phyloP scores from a whole-genome alignment of 176 grass and related monocot genomes.

The Cocos nucifera region DNA sequence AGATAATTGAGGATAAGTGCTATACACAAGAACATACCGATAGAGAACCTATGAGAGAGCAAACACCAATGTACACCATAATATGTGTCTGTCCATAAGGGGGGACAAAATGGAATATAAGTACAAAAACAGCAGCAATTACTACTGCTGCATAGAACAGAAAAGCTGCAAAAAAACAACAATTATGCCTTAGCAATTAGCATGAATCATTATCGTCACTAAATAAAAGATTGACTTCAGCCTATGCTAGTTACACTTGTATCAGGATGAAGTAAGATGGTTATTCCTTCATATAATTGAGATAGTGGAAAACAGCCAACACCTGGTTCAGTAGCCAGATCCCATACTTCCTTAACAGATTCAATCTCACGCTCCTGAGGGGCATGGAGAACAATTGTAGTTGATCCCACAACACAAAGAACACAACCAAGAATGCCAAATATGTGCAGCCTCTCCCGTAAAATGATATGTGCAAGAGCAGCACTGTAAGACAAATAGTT shows the following conservation, averaged over 20 bases:
- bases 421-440: conserved; percentile 70
- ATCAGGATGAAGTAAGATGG: too few relatives aligned
- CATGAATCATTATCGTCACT: not conserved
- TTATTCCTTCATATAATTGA: too few relatives aligned
- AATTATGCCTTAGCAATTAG: conserved; percentile 2
- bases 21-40: conserved; percentile 36
- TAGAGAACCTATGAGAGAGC: conserved; percentile 81
- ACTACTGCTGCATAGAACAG: conserved; percentile 51
- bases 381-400: conserved; percentile 81
- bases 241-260: too few relatives aligned
- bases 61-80: conserved; percentile 87
- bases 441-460: conserved; percentile 69
- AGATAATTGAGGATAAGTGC: not conserved
- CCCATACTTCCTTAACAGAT: conserved; percentile 70
- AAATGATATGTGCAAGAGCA: conserved; percentile 58
- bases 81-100: conserved; percentile 78
- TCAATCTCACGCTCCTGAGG: conserved; percentile 70
- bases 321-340: conserved; percentile 84
- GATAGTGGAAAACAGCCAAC: conserved; percentile 12
- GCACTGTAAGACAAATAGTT: conserved; percentile 29
- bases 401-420: conserved; percentile 81
- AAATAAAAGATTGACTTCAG: too few relatives aligned
- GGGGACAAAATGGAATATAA: conserved; percentile 60
- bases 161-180: conserved; percentile 41
- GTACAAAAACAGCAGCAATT: conserved; percentile 38